Conservation (phyloP, 306 rosid species). For the Vachellia collinsii region DNA sequence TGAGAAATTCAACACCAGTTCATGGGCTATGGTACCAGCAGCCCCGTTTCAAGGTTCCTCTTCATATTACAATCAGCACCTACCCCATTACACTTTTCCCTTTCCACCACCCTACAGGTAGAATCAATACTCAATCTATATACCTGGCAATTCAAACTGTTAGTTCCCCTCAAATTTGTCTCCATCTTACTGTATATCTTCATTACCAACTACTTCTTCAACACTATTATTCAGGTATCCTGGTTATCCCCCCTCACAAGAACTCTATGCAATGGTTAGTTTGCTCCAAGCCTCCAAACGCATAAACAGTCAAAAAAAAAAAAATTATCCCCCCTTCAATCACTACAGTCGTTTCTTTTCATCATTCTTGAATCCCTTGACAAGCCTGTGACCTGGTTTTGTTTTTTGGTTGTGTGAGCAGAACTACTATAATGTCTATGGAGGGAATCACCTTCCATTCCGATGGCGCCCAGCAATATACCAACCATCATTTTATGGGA, state of each 20-base stretch:
- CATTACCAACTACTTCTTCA: constrained; percentile 23
- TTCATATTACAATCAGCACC: constrained; percentile 47
- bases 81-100: constrained; percentile 53
- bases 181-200: background rate
- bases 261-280: constrained; percentile 53
- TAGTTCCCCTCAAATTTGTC: background rate
- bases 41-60: constrained; percentile 44
- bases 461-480: constrained; percentile 37
- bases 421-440: constrained; percentile 55
- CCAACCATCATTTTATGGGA: constrained; percentile 52
- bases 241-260: constrained; percentile 55
- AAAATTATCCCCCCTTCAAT: background rate
- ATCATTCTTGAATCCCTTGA: background rate
- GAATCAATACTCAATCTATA: background rate
- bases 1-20: constrained; percentile 45
- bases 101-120: constrained; percentile 53
- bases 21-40: constrained; percentile 42
- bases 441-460: constrained; percentile 51
- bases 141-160: background rate
- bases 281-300: constrained; percentile 3
- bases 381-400: background rate
- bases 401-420: constrained; percentile 32
- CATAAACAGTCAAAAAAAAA: background rate
- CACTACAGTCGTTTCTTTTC: background rate
- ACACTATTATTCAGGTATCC: constrained; percentile 55